Base-by-base conservation (phyloP, 1,284 basidiomycete species). In the Polyporus tsugae region DNA sequence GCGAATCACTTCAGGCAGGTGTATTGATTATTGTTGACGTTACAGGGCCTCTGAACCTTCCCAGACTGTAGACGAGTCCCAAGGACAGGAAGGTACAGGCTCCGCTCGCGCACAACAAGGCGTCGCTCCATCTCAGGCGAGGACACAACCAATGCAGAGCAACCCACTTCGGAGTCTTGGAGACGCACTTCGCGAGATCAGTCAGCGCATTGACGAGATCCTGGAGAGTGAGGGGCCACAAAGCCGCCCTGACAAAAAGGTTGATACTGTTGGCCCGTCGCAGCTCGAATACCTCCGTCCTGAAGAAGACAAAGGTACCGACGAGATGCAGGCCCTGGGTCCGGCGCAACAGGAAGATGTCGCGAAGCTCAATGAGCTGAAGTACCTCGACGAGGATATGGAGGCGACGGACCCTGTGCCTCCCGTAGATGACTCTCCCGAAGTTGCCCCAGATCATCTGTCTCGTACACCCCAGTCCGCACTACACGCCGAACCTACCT, bases 251-350 rank as follows among this genome's bases (percentile, higher is more conserved):
- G 78, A 75, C 9, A 78, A 83, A 62, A 66, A 64, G 25, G 53
- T 61, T 42, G 72, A 72, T 13, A 81, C 78, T 36, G 75, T 80
- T 17, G 83, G 85, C 55, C 80, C 86, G 2, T 82, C 86, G 1
- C 90, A 91, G 75, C 84, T 98, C 25, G 95, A 98, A 78, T 97
- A 98, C 79, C 83, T 95, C n/a, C 88, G 87, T 25, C 89, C 93
- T 9, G 88, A 90, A 39, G 91, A 94, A 22, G 70, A 71, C 53
- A 64, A 52, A 70, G 83, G 83, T 15, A 90, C 91, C 66, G 85
- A 92, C 60, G 90, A 94, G 63, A 92, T 94, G 87, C 96, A 99
- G 79, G 96, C 96, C 0, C 87, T 99, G 13, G 97, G 96, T 6
- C 90, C 94, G 1, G 93, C 96, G 0, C 89, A 88, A 13, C 90